Base-by-base conservation (phyloP, 257 asterid species). In the Fraxinus quadrangulata region DNA sequence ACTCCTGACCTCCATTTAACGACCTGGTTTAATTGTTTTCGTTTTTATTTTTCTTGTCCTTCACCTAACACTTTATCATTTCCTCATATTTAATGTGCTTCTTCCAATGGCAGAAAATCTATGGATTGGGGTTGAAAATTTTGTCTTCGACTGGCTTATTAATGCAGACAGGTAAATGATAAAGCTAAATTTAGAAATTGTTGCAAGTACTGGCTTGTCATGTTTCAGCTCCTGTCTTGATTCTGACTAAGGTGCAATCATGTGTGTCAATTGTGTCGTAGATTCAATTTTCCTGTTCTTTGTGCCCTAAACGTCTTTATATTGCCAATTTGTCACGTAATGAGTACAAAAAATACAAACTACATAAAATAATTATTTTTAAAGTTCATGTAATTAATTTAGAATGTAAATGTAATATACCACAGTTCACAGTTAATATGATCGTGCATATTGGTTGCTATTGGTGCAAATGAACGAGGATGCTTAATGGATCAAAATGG, bases 141-240 rank as follows among this genome's bases (percentile, higher is more conserved):
- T 96, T 89, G 97, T 93, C 83, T 96, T 96, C 26, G 98, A 96
- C 85, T 96, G 99, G 99, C 93, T 96, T 73, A 96, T 96, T 70
- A 93, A 96, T 83, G 98, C 97, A 51, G 99, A 96, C 92, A 96
- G 99, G 99, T 96, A 87, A 79, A 59, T 71, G 45, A 75, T 69
- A 59, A 33, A 77, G 75, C 77, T 72, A 37, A 67, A 71, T 76
- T 75, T 78, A 49, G 31, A 81, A 66, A 49, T 77, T 26, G 77
- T 70, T 76, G 79, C 30, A 72, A 23, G 47, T 39, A n/a, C 49
- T 75, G n/a, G 73, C 6, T 75, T 23, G 71, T 67, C 71, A 77
- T 74, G 73, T 51, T 63, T 68, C 65, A 36, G 76, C 76, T 68
- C 47, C 70, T 37, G 7, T 77, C 67, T 77, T 24, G 4, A 75